Conservation (phyloP, 1,139 yeast genomes). For the Debaryomyces psychrophilus region DNA sequence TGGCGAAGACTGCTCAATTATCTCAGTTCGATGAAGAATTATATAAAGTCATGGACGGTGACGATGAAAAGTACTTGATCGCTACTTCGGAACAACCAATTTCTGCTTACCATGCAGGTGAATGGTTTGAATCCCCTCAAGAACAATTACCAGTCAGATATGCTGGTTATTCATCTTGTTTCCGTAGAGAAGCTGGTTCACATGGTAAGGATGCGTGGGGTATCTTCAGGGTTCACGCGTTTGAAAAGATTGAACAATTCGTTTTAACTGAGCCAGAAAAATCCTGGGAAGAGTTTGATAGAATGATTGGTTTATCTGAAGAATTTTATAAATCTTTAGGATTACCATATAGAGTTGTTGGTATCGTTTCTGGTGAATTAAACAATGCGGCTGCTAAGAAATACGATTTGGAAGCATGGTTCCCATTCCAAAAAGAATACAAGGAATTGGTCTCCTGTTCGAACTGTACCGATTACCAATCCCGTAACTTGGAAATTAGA, state of each 20-base stretch:
- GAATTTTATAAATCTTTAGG: conserved; percentile 91
- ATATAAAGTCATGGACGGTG: conserved; percentile 95
- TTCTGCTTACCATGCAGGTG: conserved; percentile 95
- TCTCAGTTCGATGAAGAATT: conserved; percentile 97
- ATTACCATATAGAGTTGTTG: conserved; percentile 95
- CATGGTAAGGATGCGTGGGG: conserved; percentile 99
- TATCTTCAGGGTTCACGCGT: conserved; percentile 97
- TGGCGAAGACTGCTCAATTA: conserved; percentile 99
- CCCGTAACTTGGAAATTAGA: conserved; percentile 97
- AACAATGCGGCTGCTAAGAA: conserved; percentile 99
- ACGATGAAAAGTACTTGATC: conserved; percentile 94
- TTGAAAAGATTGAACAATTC: conserved; percentile 97
- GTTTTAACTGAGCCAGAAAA: conserved; percentile 95
- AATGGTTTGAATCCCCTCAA: conserved; percentile 97
- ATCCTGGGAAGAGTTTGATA: conserved; percentile 96
- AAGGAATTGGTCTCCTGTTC: conserved; percentile 98
- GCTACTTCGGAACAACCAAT: conserved; percentile 99
- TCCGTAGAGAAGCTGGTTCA: conserved; percentile 99
- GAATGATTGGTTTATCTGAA: conserved; percentile 90
- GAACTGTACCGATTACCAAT: conserved; percentile 98
- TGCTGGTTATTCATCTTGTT: conserved; percentile 98
- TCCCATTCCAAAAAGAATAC: conserved; percentile 98
- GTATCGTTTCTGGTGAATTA: conserved; percentile 97
- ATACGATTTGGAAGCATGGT: conserved; percentile 99
- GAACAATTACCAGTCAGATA: conserved; percentile 95